phyloP scores from a whole-genome alignment of 2,329 filamentous ascomycete genomes.

The Ceratocystis harringtonii region DNA sequence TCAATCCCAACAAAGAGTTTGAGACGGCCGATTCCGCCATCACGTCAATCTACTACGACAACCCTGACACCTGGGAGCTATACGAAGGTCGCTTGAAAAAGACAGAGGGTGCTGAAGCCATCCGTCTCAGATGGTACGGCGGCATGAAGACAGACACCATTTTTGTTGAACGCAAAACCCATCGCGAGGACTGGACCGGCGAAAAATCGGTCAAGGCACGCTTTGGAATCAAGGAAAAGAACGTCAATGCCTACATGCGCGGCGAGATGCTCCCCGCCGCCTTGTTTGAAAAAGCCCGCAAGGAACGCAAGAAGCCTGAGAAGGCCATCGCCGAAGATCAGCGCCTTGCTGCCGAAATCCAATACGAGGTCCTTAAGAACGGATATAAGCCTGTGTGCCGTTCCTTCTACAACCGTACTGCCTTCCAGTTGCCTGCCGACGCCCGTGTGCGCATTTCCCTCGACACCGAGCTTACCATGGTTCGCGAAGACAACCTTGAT shows the following conservation, averaged over 20 bases:
- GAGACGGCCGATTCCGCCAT: conserved; percentile 82
- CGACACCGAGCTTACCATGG: conserved; percentile 90
- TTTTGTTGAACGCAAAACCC: conserved; percentile 94
- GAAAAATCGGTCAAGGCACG: conserved; percentile 98
- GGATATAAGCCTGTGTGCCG: conserved; percentile 79
- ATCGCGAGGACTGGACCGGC: conserved; percentile 97
- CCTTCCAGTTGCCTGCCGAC: conserved; percentile 93
- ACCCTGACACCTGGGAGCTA: conserved; percentile 81
- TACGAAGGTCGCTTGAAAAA: conserved; percentile 94
- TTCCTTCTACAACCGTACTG: conserved; percentile 95
- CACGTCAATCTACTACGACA: conserved; percentile 97
- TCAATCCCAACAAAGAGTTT: conserved; percentile 95
- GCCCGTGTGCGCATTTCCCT: conserved; percentile 91
- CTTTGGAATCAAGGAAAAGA: conserved; percentile 91
- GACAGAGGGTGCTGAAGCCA: conserved; percentile 92
- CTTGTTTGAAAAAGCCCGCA: conserved; percentile 92
- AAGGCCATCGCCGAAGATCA: conserved; percentile 87
- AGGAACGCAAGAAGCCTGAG: conserved; percentile 84
- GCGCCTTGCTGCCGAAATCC: conserved; percentile 76
- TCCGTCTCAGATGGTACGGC: conserved; percentile 92
- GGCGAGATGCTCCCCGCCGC: conserved; percentile 73
- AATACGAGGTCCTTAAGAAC: conserved; percentile 81
- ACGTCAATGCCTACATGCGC: conserved; percentile 78
- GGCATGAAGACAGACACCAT: conserved; percentile 92
- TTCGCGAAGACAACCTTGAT: conserved; percentile 87